These are phyloP conservation scores for Arthrocladium fulminans DNA, from an alignment of 2,329 filamentous ascomycete species.

Conservation along the genomic window DNA sequence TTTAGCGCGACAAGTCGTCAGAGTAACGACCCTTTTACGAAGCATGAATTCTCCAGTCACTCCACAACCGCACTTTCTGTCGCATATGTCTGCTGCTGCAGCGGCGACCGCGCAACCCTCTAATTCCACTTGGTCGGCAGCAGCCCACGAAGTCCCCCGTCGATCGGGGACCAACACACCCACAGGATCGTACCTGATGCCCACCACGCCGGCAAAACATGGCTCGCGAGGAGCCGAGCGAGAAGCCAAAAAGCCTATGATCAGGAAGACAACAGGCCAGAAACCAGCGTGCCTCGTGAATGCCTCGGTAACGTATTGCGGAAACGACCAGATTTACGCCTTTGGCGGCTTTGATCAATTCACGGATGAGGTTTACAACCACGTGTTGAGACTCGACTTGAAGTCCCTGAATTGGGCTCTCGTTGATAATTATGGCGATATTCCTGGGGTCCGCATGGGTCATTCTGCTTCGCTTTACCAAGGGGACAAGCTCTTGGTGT, in stretches of 20 bases:
- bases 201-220: conserved; percentile 66
- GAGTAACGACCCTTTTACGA: too few relatives aligned
- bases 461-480: conserved; percentile 93
- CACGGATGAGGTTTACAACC: conserved; percentile 97
- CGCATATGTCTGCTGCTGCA: conserved; percentile 8
- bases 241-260: conserved; percentile 48
- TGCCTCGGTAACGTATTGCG: conserved; percentile 96
- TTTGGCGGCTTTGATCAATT: conserved; percentile 99
- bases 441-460: conserved; percentile 43
- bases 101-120: not conserved
- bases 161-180: conserved; percentile 20
- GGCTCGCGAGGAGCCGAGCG: conserved; percentile 51
- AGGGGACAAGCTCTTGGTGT: conserved; percentile 90
- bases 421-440: conserved; percentile 78
- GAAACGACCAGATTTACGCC: conserved; percentile 93
- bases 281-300: conserved; percentile 93
- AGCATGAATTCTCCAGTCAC: conserved; percentile 10
- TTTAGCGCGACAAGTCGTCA: not conserved
- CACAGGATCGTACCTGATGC: conserved; percentile 63
- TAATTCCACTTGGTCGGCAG: not conserved
- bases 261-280: conserved; percentile 68
- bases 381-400: conserved; percentile 83
- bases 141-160: not conserved
- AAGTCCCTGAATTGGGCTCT: conserved; percentile 85
- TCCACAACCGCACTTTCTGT: conserved; percentile 9